These are phyloP conservation scores for Eurotiales sp. DNA, from an alignment of 2,329 filamentous ascomycete genomes.

Conservation along the genomic window DNA sequence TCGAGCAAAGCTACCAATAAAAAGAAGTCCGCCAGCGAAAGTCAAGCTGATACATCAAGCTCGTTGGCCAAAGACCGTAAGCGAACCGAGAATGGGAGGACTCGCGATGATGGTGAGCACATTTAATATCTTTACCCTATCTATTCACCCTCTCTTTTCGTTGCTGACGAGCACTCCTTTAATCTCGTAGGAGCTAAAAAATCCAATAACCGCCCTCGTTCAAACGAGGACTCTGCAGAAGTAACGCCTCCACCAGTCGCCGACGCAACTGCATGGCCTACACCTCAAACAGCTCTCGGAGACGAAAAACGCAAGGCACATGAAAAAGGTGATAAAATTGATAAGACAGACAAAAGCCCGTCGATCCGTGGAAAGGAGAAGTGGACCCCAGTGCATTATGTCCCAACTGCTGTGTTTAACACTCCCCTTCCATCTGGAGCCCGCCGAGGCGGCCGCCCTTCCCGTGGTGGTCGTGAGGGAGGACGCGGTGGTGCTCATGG, in stretches of 20 bases:
- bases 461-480: slow-evolving; percentile 53
- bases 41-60: slow-evolving; percentile 19
- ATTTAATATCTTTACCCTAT: not conserved
- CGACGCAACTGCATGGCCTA: slow-evolving; percentile 84
- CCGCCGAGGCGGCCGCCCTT: slow-evolving; percentile 53
- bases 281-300: slow-evolving; percentile 72
- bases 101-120: slow-evolving; percentile 33
- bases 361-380: slow-evolving; percentile 66
- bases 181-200: slow-evolving; percentile 20
- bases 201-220: slow-evolving; percentile 16
- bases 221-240: slow-evolving; percentile 16
- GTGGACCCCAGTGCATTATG: slow-evolving; percentile 80
- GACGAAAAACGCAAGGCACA: slow-evolving; percentile 72
- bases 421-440: slow-evolving; percentile 62
- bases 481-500: slow-evolving; percentile 44
- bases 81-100: slow-evolving; percentile 40
- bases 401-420: slow-evolving; percentile 79
- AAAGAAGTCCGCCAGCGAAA: slow-evolving; percentile 34
- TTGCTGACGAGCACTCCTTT: not conserved
- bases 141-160: not conserved
- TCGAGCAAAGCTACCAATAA: slow-evolving; percentile 35
- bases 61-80: slow-evolving; percentile 29
- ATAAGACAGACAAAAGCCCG: slow-evolving; percentile 61
- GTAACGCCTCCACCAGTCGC: slow-evolving; percentile 61
- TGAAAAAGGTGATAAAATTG: slow-evolving; percentile 57